Conservation (phyloP, 2,329 filamentous ascomycete genomes). For the Calycina herbarum region DNA sequence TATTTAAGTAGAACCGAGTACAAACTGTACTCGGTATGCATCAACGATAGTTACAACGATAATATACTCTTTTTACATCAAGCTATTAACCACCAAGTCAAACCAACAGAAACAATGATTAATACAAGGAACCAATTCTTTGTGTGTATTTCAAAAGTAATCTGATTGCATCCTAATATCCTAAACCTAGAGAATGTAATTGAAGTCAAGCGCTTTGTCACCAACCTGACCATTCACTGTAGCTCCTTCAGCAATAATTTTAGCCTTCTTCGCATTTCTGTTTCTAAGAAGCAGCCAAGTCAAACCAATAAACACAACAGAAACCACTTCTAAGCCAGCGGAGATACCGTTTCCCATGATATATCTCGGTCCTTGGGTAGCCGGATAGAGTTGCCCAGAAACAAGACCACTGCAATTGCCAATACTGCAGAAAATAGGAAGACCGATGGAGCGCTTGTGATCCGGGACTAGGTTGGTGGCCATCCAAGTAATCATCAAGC, state of each 20-base stretch:
- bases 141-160: neutral
- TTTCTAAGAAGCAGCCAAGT: slow-evolving; percentile 1
- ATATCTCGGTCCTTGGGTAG: slow-evolving; percentile 16
- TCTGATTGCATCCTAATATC: neutral
- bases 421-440: slow-evolving; percentile 46
- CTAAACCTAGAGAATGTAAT: neutral
- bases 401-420: slow-evolving; percentile 47
- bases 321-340: slow-evolving; percentile 13
- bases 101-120: too few relatives aligned
- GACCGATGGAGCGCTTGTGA: slow-evolving; percentile 47
- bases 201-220: neutral
- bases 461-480: slow-evolving; percentile 47
- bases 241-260: neutral
- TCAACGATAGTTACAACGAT: too few relatives aligned
- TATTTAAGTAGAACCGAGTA: too few relatives aligned
- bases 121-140: too few relatives aligned
- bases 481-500: slow-evolving; percentile 47
- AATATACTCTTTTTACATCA: too few relatives aligned
- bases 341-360: slow-evolving; percentile 16
- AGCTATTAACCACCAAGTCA: too few relatives aligned
- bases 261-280: neutral
- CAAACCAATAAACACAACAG: slow-evolving; percentile 1
- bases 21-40: too few relatives aligned
- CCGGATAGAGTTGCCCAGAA: slow-evolving; percentile 20
- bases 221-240: neutral